A percentile compares a stretch with the other conserved stretches of the same genome.
These are phyloP conservation scores for Torulaspora maleeae DNA, from an alignment of 805 yeast species.

Conservation along the genomic window DNA sequence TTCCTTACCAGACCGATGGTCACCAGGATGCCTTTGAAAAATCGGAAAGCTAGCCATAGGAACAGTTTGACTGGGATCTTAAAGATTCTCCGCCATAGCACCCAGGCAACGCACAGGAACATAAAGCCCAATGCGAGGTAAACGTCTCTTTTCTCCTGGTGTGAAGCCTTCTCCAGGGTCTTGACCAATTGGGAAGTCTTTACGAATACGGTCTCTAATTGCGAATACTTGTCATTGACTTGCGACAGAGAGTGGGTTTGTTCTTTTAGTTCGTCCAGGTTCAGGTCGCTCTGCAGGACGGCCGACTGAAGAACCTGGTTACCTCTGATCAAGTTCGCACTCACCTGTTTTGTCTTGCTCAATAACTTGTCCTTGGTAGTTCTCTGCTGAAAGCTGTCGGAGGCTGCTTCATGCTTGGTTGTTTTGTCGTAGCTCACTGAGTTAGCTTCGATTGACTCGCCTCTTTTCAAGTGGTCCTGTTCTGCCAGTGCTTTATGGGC, in stretches of 20 bases:
- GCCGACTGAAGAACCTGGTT: conserved; percentile 34
- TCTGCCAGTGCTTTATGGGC: conserved; percentile 5
- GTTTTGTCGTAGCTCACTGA: conserved; percentile 7
- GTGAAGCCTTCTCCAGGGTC: conserved; percentile 30
- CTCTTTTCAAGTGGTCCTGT: conserved; percentile 19
- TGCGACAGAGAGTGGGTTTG: conserved; percentile 31
- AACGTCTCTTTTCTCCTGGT: conserved; percentile 35
- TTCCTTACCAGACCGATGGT: conserved; percentile 26
- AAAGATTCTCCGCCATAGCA: conserved; percentile 35
- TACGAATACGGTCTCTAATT: conserved; percentile 27
- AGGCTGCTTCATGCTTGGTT: background rate
- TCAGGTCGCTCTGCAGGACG: conserved; percentile 34
- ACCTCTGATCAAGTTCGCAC: conserved; percentile 31
- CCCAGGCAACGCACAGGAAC: conserved; percentile 31
- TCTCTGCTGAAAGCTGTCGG: background rate
- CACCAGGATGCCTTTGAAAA: conserved; percentile 36
- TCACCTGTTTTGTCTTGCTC: conserved; percentile 28
- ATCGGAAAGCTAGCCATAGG: conserved; percentile 33
- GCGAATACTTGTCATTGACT: conserved; percentile 32
- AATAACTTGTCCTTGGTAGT: conserved; percentile 28
- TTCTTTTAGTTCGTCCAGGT: conserved; percentile 32
- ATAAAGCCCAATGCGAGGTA: conserved; percentile 32
- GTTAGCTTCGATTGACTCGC: conserved; percentile 16
- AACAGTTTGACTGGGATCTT: conserved; percentile 31
- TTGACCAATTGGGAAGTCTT: conserved; percentile 32